These are phyloP conservation scores for Umbilicus rupestris DNA, from an alignment of 164 flowering plant species.

Conservation along the genomic window DNA sequence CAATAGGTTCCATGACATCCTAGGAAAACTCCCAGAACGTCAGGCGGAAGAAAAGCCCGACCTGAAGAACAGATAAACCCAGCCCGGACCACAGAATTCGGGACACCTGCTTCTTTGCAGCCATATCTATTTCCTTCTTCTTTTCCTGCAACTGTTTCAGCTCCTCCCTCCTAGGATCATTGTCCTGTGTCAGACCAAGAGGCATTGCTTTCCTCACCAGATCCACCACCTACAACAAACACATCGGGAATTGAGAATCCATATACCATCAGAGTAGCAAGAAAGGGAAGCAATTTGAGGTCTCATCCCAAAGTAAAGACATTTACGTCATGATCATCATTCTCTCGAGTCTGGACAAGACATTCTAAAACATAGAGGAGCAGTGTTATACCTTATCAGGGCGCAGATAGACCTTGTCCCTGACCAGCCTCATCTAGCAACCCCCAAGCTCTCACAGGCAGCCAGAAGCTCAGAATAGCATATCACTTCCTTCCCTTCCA, in stretches of 20 bases:
- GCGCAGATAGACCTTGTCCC: too few species aligned
- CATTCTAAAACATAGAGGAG: not conserved
- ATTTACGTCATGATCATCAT: too few species aligned
- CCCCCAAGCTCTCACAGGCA: not conserved
- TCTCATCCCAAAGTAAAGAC: too few species aligned
- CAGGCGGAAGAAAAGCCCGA: slow-evolving; percentile 49
- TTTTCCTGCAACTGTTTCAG: slow-evolving; percentile 34
- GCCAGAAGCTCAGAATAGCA: slow-evolving; percentile 1
- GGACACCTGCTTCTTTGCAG: slow-evolving; percentile 28
- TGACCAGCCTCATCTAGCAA: slow-evolving; percentile 3
- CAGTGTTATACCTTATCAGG: not conserved
- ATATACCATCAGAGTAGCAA: not conserved
- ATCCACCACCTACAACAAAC: slow-evolving; percentile 5
- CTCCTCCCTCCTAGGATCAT: slow-evolving; percentile 23
- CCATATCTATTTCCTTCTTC: slow-evolving; percentile 30
- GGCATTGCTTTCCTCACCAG: slow-evolving; percentile 3
- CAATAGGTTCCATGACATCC: slow-evolving; percentile 75
- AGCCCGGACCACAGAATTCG: slow-evolving; percentile 44
- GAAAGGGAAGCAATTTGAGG: too few species aligned
- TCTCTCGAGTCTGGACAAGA: too few species aligned
- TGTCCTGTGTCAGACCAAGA: slow-evolving; percentile 1
- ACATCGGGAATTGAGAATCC: not conserved
- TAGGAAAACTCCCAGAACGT: slow-evolving; percentile 66
- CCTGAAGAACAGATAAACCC: slow-evolving; percentile 33
- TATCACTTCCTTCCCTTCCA: slow-evolving; percentile 1